Conservation (phyloP, 148 eudicot genomes). For the Amaranthus palmeri region DNA sequence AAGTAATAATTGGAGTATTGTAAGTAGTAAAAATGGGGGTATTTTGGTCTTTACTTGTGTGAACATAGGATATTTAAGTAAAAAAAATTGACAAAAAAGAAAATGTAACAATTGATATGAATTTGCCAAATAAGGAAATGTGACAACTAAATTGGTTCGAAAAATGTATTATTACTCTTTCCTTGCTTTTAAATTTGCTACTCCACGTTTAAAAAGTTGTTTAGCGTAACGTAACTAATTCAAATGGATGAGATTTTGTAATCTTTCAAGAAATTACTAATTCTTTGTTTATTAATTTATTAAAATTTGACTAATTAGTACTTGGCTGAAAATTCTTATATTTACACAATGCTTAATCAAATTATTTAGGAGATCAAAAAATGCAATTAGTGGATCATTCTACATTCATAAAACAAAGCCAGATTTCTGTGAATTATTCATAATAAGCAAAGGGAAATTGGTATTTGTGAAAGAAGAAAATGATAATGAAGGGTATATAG, state of each 20-base stretch:
- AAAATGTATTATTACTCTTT: too few species aligned
- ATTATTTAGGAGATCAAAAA: conserved; percentile 43
- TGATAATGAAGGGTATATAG: conserved; percentile 39
- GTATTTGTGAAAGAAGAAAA: conserved; percentile 48
- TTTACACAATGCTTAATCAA: conserved; percentile 4
- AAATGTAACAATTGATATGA: too few species aligned
- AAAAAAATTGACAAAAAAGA: too few species aligned
- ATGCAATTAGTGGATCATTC: conserved; percentile 40
- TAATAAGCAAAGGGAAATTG: conserved; percentile 49
- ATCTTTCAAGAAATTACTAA: neutral
- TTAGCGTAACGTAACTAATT: too few species aligned
- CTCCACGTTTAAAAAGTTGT: too few species aligned
- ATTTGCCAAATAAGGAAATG: too few species aligned
- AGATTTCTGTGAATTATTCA: conserved; percentile 52
- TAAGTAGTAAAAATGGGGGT: too few species aligned
- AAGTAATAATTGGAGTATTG: too few species aligned
- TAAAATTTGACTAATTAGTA: neutral
- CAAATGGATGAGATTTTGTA: neutral
- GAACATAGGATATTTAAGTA: too few species aligned
- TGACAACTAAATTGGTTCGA: too few species aligned
- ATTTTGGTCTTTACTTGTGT: too few species aligned
- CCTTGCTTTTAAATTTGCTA: too few species aligned
- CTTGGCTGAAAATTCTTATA: neutral
- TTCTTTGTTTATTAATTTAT: neutral
- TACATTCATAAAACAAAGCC: conserved; percentile 54